Conservation (phyloP, 1,284 basidiomycete genomes). For the Melampsora larici-populina region DNA sequence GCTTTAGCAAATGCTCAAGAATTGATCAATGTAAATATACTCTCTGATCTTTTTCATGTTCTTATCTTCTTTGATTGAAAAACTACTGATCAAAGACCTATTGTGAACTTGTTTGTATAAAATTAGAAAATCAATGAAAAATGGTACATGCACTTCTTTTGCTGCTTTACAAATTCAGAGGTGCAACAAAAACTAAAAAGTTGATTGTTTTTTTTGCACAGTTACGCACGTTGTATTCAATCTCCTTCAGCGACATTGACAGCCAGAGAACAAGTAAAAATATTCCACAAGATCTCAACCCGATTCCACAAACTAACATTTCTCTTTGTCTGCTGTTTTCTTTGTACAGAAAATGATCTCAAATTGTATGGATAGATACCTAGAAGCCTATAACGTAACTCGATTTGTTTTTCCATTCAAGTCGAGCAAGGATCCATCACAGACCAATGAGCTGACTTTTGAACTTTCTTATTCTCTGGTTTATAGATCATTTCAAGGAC, state of each 20-base stretch:
- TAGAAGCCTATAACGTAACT: conserved; percentile 2
- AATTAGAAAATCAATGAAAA: conserved; percentile 1
- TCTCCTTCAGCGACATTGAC: neutral
- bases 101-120: neutral
- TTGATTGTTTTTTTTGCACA: neutral
- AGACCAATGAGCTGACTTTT: neutral
- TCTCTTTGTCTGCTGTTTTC: neutral
- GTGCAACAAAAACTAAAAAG: too few relatives aligned
- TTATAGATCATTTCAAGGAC: neutral
- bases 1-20: conserved; percentile 6
- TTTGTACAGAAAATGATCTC: neutral
- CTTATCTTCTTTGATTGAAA: neutral
- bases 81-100: too few relatives aligned
- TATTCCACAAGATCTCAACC: neutral
- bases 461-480: neutral
- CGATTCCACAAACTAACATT: neutral
- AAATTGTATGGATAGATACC: conserved; percentile 2
- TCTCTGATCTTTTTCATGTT: neutral
- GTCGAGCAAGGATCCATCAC: too few relatives aligned
- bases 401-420: neutral
- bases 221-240: conserved; percentile 2
- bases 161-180: neutral
- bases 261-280: neutral
- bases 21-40: neutral
- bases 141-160: neutral